Base-by-base conservation (phyloP, 2,329 filamentous ascomycete genomes). In the Hypoxylon sp. region DNA sequence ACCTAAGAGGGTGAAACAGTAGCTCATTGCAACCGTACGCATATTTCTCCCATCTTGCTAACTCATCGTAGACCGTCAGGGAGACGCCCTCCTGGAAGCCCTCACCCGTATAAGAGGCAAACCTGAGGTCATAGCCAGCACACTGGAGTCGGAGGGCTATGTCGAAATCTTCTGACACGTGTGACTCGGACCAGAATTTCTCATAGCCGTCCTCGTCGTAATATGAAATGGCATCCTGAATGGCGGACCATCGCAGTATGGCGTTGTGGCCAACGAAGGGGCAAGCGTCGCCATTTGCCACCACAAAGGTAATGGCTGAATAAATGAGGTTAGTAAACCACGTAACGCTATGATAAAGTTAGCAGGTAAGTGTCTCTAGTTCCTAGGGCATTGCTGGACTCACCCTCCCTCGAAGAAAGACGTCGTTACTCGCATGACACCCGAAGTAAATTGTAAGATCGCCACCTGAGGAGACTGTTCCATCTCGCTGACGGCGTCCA, bases 11-110 rank as follows among this genome's bases (percentile, higher is more conserved):
- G 75, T 95, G 86, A 82, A 96, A 95, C 61, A 95, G 84, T 61
- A 95, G 83, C 80, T 94, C 92, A 77, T 91, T 92, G 79, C 92
- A 94, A 37, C 92, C 91, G 73, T 93, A 94, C 2, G 92, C 92
- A 76, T 94, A 94, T 79, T 95, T 95, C 75, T 95, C 92, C 92
- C 92, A 95, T 61, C 92, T 90, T 1, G 91, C 90, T 64, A 95
- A 83, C 78, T 95, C 92, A 78, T 95, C 92, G 75, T 95, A 94
- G 8, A 95, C 91, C 0, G 92, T 95, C 61, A 95, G 82, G 1
- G 92, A 94, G 57, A 95, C 92, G 69, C 92, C 92, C 76, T 95
- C 92, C 76, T 93, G 90, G 83, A 93, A 94, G 51, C 89, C 91
- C n/a, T 90, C 88, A 37, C 89, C 89, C 5, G 89, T 88, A 84